These are phyloP conservation scores for Saccharum hybrid DNA, from an alignment of 202 grass and related monocot species.

Conservation along the genomic window DNA sequence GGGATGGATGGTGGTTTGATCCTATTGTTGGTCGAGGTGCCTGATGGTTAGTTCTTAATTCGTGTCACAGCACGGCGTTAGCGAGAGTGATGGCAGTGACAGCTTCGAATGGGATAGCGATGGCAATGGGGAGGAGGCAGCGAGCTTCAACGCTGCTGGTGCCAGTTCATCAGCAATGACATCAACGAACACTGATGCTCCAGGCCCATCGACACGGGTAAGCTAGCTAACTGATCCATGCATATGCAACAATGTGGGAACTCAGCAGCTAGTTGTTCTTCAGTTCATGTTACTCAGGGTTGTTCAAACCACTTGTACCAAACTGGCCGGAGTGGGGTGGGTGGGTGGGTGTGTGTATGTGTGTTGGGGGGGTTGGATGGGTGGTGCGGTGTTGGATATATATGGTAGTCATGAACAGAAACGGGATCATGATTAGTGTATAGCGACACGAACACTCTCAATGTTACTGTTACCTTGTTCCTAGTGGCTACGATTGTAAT, in stretches of 20 bases:
- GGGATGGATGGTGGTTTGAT: neutral
- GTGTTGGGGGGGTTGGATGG: no score
- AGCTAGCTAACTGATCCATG: slow-evolving; percentile 20
- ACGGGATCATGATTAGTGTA: neutral
- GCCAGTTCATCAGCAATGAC: neutral
- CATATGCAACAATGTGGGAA: neutral
- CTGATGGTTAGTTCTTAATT: slow-evolving; percentile 7
- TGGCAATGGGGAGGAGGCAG: neutral
- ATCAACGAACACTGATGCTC: slow-evolving; percentile 21
- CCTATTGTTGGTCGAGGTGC: neutral
- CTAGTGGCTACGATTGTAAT: slow-evolving; percentile 19
- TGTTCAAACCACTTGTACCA: no score
- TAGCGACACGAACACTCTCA: neutral
- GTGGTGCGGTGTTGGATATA: no score
- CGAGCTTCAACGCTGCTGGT: neutral
- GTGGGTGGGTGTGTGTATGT: no score
- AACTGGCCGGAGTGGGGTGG: no score
- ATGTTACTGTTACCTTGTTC: slow-evolving; percentile 31
- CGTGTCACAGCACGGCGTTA: slow-evolving; percentile 55
- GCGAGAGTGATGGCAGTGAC: slow-evolving; percentile 50
- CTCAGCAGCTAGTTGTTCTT: no score
- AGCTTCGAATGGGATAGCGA: slow-evolving; percentile 50
- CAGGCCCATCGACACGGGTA: slow-evolving; percentile 23
- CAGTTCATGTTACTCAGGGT: no score
- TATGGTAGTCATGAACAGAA: no score